Conservation (phyloP, 129 eudicot genomes). For the Pseudognaphalium luteoalbum region DNA sequence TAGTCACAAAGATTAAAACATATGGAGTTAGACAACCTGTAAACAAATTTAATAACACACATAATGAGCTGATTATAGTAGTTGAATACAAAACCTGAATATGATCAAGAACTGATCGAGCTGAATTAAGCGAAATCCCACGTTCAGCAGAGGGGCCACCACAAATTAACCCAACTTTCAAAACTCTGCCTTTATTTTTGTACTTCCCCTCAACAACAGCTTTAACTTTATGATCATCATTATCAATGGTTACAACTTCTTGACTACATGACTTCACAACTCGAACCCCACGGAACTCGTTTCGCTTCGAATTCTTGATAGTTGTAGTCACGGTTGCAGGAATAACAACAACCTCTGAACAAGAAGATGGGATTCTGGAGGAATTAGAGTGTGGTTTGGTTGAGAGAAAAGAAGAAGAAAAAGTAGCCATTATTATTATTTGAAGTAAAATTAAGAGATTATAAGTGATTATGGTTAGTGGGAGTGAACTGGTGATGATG, state of each 20-base stretch:
- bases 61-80: too few species aligned
- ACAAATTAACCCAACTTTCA: slow-evolving; percentile 81
- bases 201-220: slow-evolving; percentile 9
- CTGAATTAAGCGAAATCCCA: slow-evolving; percentile 88
- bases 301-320: slow-evolving; percentile 9
- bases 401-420: slow-evolving; percentile 31
- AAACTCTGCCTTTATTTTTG: slow-evolving; percentile 40
- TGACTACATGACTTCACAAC: slow-evolving; percentile 31
- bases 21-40: too few species aligned
- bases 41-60: too few species aligned
- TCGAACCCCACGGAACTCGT: slow-evolving; percentile 21
- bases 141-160: slow-evolving; percentile 98
- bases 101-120: slow-evolving; percentile 91
- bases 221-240: slow-evolving; percentile 27
- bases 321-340: not conserved
- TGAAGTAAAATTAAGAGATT: slow-evolving; percentile 4
- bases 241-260: slow-evolving; percentile 34
- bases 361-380: slow-evolving; percentile 10
- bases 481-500: slow-evolving; percentile 1
- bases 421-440: slow-evolving; percentile 36
- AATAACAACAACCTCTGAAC: not conserved
- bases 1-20: too few species aligned
- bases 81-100: slow-evolving; percentile 49
- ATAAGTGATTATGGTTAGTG: not conserved
- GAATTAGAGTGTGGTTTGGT: slow-evolving; percentile 25